These are phyloP conservation scores for Bryoglossum gracile DNA, from an alignment of 495 filamentous ascomycete genomes.

Conservation along the genomic window DNA sequence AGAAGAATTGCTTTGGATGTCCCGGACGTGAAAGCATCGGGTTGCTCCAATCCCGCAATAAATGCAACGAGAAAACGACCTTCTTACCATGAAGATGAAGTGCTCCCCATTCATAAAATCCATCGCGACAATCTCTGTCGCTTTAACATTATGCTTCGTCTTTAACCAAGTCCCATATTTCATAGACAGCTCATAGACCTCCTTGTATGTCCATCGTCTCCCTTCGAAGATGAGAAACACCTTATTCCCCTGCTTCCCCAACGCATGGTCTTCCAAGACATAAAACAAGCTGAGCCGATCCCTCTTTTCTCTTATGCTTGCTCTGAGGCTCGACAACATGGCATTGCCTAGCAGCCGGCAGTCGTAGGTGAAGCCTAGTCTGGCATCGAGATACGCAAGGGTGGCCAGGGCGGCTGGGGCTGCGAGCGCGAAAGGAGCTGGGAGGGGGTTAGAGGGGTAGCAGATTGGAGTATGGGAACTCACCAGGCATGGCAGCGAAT, in stretches of 20 bases:
- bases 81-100: constrained; percentile 58
- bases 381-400: constrained; percentile 77
- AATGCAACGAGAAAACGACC: not conserved
- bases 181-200: constrained; percentile 66
- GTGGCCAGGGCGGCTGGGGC: constrained; percentile 59
- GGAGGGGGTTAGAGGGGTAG: not conserved
- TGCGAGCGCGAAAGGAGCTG: constrained; percentile 44
- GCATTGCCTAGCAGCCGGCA: constrained; percentile 41
- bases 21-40: not conserved
- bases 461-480: too few relatives aligned
- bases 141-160: constrained; percentile 57
- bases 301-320: constrained; percentile 35
- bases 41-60: too few relatives aligned
- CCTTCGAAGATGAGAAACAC: constrained; percentile 71
- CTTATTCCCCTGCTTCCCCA: constrained; percentile 45
- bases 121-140: constrained; percentile 78
- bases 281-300: constrained; percentile 76
- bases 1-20: not conserved
- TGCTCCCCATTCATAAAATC: constrained; percentile 81
- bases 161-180: constrained; percentile 82
- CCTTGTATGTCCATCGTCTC: constrained; percentile 69
- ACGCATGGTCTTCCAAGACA: constrained; percentile 61
- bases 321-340: constrained; percentile 30
- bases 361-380: constrained; percentile 62
- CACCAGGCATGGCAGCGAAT: too few relatives aligned